Percentiles rank a stretch among this genome's conserved stretches.
Evolutionary conservation across 2,329 filamentous ascomycete genomes (phyloP).

Genomic region (Cercospora sesami): DNA sequence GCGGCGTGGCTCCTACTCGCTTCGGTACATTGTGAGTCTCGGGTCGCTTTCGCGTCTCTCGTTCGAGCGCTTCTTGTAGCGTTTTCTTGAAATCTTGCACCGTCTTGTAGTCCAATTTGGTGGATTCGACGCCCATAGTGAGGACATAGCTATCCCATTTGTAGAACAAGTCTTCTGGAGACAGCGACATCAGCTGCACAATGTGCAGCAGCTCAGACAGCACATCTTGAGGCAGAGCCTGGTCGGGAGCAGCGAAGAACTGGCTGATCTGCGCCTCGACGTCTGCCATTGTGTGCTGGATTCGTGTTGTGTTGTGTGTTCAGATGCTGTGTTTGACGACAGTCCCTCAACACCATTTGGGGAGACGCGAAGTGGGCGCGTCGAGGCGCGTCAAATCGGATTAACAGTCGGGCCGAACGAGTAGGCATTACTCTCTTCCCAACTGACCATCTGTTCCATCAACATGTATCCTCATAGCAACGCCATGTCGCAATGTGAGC

Average conservation of each 20-base stretch:
- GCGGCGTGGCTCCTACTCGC: conserved; percentile 61
- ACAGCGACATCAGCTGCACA: conserved; percentile 76
- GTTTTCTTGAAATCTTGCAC: conserved; percentile 80
- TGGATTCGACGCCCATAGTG: conserved; percentile 83
- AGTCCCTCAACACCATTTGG: background rate
- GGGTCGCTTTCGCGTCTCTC: conserved; percentile 67
- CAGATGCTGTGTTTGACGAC: background rate
- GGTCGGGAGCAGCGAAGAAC: conserved; percentile 55
- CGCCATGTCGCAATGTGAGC: background rate
- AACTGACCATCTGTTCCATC: background rate
- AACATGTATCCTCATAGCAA: background rate
- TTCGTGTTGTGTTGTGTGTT: background rate
- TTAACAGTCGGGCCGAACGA: background rate
- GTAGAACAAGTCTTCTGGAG: conserved; percentile 85
- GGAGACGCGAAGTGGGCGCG: conserved; percentile 3
- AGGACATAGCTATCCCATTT: conserved; percentile 99
- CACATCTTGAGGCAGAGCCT: conserved; percentile 71
- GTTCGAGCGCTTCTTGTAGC: conserved; percentile 79
- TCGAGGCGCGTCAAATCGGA: background rate
- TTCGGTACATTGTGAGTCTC: conserved; percentile 60
- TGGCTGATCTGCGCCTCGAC: conserved; percentile 56
- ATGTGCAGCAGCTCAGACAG: conserved; percentile 81
- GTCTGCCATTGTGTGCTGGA: conserved; percentile 48
- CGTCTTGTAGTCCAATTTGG: conserved; percentile 67
- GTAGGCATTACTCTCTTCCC: background rate